phyloP scores from a whole-genome alignment of 2,329 filamentous ascomycete species.

The Paraconiothyrium brasiliense region DNA sequence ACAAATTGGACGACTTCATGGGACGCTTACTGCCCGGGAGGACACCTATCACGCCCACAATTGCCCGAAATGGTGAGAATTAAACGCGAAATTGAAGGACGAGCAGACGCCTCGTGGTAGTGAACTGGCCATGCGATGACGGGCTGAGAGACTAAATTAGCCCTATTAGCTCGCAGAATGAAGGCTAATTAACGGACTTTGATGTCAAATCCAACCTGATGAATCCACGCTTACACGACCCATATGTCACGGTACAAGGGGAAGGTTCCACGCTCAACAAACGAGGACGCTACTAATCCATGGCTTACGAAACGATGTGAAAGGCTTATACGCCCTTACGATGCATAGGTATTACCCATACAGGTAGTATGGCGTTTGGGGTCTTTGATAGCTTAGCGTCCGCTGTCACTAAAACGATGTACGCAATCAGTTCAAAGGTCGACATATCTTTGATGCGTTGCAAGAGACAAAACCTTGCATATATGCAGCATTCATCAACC shows the following conservation, averaged over 20 bases:
- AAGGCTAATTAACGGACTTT: conserved; percentile 38
- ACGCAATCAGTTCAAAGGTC: not conserved
- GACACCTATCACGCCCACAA: conserved; percentile 8
- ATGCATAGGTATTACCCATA: not conserved
- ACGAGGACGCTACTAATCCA: conserved; percentile 3
- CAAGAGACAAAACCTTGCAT: not conserved
- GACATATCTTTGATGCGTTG: not conserved
- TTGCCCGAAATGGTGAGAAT: conserved; percentile 14
- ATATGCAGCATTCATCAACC: not conserved
- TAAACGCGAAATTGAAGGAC: conserved; percentile 13
- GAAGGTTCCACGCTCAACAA: conserved; percentile 6
- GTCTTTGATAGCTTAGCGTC: conserved; percentile 27
- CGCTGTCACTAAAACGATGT: not conserved
- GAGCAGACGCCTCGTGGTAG: not conserved
- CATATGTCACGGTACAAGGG: conserved; percentile 18
- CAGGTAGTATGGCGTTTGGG: conserved; percentile 13
- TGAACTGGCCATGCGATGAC: conserved; percentile 9
- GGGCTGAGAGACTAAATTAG: conserved; percentile 32
- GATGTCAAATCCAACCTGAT: conserved; percentile 22
- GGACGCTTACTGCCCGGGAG: conserved; percentile 23
- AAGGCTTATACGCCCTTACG: conserved; percentile 26
- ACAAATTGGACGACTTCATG: conserved; percentile 12
- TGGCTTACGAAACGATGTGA: conserved; percentile 33
- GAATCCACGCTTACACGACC: conserved; percentile 43
- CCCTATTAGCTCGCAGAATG: conserved; percentile 21